phyloP scores from a whole-genome alignment of 202 grass and related monocot genomes.

The Cymbopogon flexuosus region DNA sequence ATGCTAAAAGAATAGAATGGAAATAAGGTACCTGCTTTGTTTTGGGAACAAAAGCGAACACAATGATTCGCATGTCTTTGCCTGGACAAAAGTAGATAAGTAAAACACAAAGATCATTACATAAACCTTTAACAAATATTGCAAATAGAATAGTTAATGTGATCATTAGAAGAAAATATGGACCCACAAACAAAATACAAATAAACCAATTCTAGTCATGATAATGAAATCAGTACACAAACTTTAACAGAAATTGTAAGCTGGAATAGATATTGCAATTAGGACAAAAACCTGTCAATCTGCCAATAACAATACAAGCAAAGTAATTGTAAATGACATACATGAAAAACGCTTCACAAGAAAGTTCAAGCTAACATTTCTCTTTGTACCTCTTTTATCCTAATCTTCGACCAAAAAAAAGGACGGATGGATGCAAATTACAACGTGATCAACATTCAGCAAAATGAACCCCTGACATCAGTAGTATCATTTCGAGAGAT shows the following conservation, averaged over 20 bases:
- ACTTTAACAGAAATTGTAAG: background rate
- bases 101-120: slow-evolving; percentile 20
- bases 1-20: slow-evolving; percentile 3
- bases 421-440: too few relatives aligned
- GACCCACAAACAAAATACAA: background rate
- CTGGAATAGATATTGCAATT: background rate
- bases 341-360: background rate
- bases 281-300: background rate
- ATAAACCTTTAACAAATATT: slow-evolving; percentile 5
- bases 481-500: slow-evolving; percentile 11
- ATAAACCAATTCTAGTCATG: background rate
- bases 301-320: background rate
- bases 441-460: too few relatives aligned
- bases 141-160: background rate
- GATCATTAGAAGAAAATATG: background rate
- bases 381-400: background rate
- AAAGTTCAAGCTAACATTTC: background rate
- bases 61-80: slow-evolving; percentile 89
- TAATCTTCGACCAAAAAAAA: background rate
- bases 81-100: slow-evolving; percentile 45
- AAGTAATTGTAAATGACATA: background rate
- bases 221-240: background rate
- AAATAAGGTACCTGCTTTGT: slow-evolving; percentile 73
- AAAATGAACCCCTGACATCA: background rate
- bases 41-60: slow-evolving; percentile 77